phyloP scores from a whole-genome alignment of 2,329 filamentous ascomycete species.

The Calonectria fujianensis region DNA sequence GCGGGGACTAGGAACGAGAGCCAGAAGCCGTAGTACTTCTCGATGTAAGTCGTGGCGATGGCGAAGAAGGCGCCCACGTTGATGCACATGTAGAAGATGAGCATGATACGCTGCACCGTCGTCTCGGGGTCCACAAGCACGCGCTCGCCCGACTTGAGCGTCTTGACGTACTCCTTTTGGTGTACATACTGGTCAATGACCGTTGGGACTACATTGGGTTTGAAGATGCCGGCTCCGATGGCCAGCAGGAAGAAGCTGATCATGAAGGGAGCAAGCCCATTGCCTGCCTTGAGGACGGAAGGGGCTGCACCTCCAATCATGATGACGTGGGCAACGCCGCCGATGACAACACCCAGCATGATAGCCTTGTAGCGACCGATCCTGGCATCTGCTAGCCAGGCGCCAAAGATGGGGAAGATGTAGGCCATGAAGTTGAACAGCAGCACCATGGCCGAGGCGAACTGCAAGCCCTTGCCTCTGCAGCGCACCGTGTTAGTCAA shows the following conservation, averaged over 20 bases:
- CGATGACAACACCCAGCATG: conserved; percentile 79
- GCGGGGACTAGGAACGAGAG: conserved; percentile 60
- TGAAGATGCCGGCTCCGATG: conserved; percentile 82
- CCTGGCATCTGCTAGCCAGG: conserved; percentile 79
- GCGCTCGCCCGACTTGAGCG: conserved; percentile 73
- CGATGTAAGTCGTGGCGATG: conserved; percentile 71
- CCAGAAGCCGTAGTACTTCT: conserved; percentile 72
- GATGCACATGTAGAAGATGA: conserved; percentile 76
- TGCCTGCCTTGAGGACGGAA: conserved; percentile 65
- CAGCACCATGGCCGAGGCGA: conserved; percentile 64
- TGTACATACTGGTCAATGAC: conserved; percentile 80
- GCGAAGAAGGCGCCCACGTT: conserved; percentile 73
- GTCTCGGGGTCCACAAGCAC: conserved; percentile 82
- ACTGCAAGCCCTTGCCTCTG: conserved; percentile 26
- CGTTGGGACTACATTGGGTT: conserved; percentile 82
- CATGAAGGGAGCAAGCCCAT: conserved; percentile 73
- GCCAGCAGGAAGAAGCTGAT: conserved; percentile 74
- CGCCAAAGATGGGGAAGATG: conserved; percentile 72
- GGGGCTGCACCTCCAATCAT: conserved; percentile 76
- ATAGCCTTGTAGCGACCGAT: conserved; percentile 84
- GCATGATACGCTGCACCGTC: conserved; percentile 79
- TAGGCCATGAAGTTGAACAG: conserved; percentile 76
- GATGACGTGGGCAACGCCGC: conserved; percentile 81
- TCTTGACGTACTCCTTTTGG: conserved; percentile 63
- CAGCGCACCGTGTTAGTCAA: background rate